Evolutionary conservation across 2,329 filamentous ascomycete species (phyloP).

Genomic region (Huntiella bhutanensis): DNA sequence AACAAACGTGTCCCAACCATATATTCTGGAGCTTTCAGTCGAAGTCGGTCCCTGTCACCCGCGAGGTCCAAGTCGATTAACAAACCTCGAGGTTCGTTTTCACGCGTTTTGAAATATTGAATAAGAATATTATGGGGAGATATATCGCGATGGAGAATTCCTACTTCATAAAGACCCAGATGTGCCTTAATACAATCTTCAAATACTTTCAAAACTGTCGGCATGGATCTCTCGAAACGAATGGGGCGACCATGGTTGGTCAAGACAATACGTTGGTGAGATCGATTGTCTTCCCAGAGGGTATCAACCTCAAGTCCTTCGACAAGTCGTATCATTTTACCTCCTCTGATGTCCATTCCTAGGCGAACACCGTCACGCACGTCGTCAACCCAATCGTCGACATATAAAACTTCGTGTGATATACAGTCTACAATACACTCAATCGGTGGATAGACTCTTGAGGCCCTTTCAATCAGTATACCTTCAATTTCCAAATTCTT

Average conservation of each 20-base stretch:
- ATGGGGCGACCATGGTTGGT: neutral
- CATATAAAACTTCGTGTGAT: neutral
- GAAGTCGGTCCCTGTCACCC: no score
- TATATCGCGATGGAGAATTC: neutral
- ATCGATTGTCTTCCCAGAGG: neutral
- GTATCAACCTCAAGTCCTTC: no score
- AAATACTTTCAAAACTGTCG: neutral
- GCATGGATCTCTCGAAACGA: neutral
- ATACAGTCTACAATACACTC: no score
- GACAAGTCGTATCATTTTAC: neutral
- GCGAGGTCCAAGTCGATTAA: no score
- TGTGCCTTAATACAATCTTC: neutral
- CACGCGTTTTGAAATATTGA: neutral
- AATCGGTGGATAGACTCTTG: neutral
- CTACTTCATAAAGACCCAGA: neutral
- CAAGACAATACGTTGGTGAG: neutral
- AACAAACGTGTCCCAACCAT: neutral
- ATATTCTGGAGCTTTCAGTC: no score
- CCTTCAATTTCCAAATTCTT: no score
- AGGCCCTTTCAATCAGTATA: no score
- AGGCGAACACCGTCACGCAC: neutral
- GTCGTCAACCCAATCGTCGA: neutral
- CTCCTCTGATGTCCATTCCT: neutral
- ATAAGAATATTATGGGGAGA: neutral
- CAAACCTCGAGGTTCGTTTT: neutral